A percentile compares a stretch with the other conserved stretches of the same genome.
Conservation (phyloP, 148 eudicot species). For the Chenopodium berlandieri region DNA sequence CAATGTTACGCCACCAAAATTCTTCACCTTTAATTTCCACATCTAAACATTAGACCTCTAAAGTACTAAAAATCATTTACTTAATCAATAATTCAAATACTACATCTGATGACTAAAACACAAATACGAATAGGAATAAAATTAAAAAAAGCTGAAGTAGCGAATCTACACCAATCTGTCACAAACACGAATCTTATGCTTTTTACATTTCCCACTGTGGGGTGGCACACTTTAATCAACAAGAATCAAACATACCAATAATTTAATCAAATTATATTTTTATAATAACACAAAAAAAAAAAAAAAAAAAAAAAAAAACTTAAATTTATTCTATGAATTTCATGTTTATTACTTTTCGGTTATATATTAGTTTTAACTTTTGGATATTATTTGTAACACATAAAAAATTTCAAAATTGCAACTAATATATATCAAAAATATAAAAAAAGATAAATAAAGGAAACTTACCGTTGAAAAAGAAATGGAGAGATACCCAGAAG, state of each 20-base stretch:
- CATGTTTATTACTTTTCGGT: too few species aligned
- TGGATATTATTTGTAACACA: too few species aligned
- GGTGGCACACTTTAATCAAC: neutral
- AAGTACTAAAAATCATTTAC: too few species aligned
- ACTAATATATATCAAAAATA: too few species aligned
- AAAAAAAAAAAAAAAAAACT: too few species aligned
- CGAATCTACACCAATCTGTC: constrained; percentile 2
- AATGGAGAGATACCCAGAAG: constrained; percentile 64
- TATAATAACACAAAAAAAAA: too few species aligned
- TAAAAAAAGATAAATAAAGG: neutral
- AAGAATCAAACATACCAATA: constrained; percentile 9
- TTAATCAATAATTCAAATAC: neutral
- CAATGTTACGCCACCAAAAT: too few species aligned
- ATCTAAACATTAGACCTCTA: too few species aligned
- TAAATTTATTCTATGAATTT: too few species aligned
- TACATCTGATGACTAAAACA: neutral
- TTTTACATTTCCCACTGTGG: neutral
- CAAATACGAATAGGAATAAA: neutral
- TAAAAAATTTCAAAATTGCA: too few species aligned
- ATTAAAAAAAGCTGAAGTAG: neutral
- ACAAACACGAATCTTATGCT: constrained; percentile 18
- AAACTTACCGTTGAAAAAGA: constrained; percentile 56
- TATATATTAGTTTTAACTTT: too few species aligned
- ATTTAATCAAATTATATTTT: neutral
- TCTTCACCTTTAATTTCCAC: too few species aligned